These are phyloP conservation scores for Dipodascus geniculatus DNA, from an alignment of 805 yeast species.

Conservation along the genomic window DNA sequence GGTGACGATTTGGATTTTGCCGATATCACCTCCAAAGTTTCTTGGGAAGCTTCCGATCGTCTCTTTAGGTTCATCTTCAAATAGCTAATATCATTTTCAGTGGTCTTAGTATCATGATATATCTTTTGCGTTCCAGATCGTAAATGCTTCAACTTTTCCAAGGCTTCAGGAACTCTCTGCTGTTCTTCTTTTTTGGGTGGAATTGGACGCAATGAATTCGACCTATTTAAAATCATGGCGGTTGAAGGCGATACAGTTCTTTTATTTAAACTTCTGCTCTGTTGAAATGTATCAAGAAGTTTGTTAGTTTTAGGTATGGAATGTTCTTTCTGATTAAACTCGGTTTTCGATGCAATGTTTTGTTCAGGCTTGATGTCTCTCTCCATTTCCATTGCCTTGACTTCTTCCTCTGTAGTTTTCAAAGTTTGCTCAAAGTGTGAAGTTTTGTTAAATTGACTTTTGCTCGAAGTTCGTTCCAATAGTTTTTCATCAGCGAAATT, in stretches of 20 bases:
- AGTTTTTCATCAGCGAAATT: neutral
- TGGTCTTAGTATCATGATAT: conserved; percentile 9
- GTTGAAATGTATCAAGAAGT: neutral
- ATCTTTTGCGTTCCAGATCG: conserved; percentile 11
- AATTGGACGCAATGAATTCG: conserved; percentile 2
- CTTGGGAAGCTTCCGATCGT: conserved; percentile 10
- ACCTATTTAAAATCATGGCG: conserved; percentile 5
- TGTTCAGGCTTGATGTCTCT: neutral
- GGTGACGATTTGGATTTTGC: conserved; percentile 3
- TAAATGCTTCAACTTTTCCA: conserved; percentile 11
- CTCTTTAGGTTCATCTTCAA: conserved; percentile 13
- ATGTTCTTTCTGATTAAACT: neutral
- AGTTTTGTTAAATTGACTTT: neutral
- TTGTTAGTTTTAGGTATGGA: neutral
- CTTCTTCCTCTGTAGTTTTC: neutral
- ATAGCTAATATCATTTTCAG: conserved; percentile 10
- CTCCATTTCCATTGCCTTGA: neutral
- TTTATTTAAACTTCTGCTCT: neutral
- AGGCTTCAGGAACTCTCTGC: conserved; percentile 12
- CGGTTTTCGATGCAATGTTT: neutral
- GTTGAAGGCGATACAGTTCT: neutral
- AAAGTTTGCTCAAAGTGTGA: neutral
- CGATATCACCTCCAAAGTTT: conserved; percentile 11
- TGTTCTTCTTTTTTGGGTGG: conserved; percentile 6
- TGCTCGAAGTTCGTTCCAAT: neutral